Conservation (phyloP, 352 stramenopile genomes). For the Phytophthora chlamydospora region DNA sequence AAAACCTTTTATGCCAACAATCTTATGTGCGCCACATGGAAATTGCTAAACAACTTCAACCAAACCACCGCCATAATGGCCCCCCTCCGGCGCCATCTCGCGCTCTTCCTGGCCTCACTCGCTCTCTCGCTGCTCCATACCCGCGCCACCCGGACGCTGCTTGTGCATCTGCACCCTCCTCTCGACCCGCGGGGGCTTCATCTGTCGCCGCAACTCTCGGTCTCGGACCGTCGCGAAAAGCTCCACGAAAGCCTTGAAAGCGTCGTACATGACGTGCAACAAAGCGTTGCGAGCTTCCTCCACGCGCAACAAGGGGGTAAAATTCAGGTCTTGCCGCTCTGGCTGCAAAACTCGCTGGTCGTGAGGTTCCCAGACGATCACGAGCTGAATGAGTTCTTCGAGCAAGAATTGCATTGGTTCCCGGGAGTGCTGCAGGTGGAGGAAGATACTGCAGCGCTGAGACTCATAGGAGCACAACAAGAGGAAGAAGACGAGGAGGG, state of each 20-base stretch:
- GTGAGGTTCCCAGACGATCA: slow-evolving; percentile 27
- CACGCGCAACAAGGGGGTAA: slow-evolving; percentile 11
- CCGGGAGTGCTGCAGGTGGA: slow-evolving; percentile 55
- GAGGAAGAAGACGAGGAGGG: slow-evolving; percentile 11
- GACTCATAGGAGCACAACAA: slow-evolving; percentile 23
- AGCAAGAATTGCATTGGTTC: slow-evolving; percentile 33
- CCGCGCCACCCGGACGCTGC: slow-evolving; percentile 18
- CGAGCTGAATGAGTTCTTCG: slow-evolving; percentile 25
- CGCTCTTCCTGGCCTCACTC: slow-evolving; percentile 22
- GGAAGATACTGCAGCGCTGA: slow-evolving; percentile 35
- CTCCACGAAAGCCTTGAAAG: slow-evolving; percentile 23
- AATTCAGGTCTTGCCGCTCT: slow-evolving; percentile 41
- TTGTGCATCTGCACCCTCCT: slow-evolving; percentile 52
- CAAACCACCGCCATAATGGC: slow-evolving; percentile 1
- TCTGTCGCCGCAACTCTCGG: slow-evolving; percentile 5
- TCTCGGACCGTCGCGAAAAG: slow-evolving; percentile 23
- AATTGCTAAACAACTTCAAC: slow-evolving; percentile 25
- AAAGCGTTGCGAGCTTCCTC: slow-evolving; percentile 32
- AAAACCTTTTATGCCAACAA: slow-evolving; percentile 6
- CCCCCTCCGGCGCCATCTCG: slow-evolving; percentile 15
- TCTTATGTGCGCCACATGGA: slow-evolving; percentile 10
- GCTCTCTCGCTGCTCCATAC: slow-evolving; percentile 9
- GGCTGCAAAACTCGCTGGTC: slow-evolving; percentile 69
- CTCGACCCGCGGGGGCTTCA: slow-evolving; percentile 14
- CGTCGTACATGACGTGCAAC: slow-evolving; percentile 27